phyloP scores from a whole-genome alignment of 2,329 filamentous ascomycete species.

The Grosmannia clavigera region DNA sequence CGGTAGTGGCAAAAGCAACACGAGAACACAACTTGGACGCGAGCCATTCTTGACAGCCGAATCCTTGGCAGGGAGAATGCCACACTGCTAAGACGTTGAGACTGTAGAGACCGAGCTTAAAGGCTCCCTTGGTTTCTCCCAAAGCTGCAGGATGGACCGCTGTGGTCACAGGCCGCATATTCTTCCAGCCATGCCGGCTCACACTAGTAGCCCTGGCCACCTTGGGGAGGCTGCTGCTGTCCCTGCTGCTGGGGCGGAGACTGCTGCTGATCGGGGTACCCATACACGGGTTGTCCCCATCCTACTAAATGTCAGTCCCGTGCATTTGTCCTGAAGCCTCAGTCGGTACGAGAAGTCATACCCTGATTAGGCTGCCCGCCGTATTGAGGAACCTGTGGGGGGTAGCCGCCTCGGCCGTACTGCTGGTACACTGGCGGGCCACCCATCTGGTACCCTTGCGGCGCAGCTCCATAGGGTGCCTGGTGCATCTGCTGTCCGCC shows the following conservation, averaged over 20 bases:
- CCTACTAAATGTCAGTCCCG: constrained; percentile 14
- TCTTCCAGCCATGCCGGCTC: neutral
- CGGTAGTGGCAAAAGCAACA: neutral
- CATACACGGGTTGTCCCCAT: constrained; percentile 24
- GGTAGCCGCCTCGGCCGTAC: constrained; percentile 32
- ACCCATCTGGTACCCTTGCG: constrained; percentile 24
- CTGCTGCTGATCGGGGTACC: constrained; percentile 31
- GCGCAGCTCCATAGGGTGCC: constrained; percentile 20
- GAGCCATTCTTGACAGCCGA: neutral
- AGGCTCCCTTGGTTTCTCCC: neutral
- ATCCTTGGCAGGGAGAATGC: neutral
- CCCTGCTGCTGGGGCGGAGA: constrained; percentile 25
- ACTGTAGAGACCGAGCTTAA: neutral
- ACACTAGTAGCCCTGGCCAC: constrained; percentile 17
- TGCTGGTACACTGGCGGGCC: constrained; percentile 25
- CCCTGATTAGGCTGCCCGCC: constrained; percentile 26
- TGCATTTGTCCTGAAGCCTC: neutral
- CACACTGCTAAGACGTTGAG: neutral
- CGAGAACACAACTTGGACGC: neutral
- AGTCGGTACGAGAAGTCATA: neutral
- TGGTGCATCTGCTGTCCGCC: constrained; percentile 22
- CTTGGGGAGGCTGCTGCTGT: constrained; percentile 23
- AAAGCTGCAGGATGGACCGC: neutral
- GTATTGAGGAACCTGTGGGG: constrained; percentile 24
- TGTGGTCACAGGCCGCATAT: neutral